Percentiles rank a stretch among this genome's conserved stretches.
phyloP scores from a whole-genome alignment of 116 monocot genomes.

The Posidonia oceanica region DNA sequence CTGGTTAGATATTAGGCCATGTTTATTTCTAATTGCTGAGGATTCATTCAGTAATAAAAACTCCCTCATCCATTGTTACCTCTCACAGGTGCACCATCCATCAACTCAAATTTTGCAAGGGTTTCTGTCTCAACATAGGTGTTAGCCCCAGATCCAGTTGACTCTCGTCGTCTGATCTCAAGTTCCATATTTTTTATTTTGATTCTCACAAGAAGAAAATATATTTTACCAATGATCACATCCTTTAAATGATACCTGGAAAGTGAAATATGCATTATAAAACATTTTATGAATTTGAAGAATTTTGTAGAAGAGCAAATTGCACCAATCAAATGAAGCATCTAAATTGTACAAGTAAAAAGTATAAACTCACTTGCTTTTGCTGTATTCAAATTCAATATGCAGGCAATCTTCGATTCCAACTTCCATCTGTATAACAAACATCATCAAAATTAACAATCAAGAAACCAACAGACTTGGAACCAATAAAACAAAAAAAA shows the following conservation, averaged over 20 bases:
- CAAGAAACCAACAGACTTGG: no score
- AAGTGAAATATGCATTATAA: background rate
- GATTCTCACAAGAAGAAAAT: conserved; percentile 96
- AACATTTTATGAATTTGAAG: background rate
- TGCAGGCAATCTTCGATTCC: conserved; percentile 98
- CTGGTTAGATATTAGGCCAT: background rate
- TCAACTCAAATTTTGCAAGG: conserved; percentile 92
- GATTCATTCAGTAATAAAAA: background rate
- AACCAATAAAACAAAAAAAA: no score
- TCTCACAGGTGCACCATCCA: conserved; percentile 99
- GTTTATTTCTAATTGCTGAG: background rate
- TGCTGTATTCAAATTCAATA: conserved; percentile 96
- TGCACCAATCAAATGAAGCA: background rate
- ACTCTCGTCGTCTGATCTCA: conserved; percentile 89
- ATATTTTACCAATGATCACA: conserved; percentile 95
- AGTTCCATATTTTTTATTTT: conserved; percentile 99
- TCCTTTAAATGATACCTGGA: conserved; percentile 95
- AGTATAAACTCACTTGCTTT: conserved; percentile 73
- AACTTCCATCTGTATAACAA: conserved; percentile 82
- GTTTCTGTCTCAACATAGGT: conserved; percentile 98
- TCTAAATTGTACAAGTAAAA: no score
- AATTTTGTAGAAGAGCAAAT: background rate
- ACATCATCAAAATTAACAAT: background rate
- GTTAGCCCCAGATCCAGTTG: conserved; percentile 91
- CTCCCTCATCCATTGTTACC: conserved; percentile 27